These are phyloP conservation scores for Mytilinidion resinicola DNA, from an alignment of 495 filamentous ascomycete genomes.

Conservation along the genomic window DNA sequence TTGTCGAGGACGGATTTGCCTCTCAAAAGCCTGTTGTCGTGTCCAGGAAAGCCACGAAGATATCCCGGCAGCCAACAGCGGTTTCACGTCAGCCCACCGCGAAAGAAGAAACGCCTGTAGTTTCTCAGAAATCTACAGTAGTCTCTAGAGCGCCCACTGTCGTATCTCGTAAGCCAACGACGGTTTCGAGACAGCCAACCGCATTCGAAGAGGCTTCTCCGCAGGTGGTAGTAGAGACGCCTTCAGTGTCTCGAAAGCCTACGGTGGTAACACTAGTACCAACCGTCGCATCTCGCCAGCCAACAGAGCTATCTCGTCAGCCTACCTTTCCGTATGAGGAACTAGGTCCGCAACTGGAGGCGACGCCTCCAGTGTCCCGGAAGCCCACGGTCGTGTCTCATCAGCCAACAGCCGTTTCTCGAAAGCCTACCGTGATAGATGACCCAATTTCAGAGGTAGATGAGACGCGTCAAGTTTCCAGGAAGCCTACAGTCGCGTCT, in stretches of 20 bases:
- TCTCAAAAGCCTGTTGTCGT: neutral
- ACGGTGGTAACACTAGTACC: neutral
- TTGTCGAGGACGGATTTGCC: neutral
- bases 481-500: too few species aligned
- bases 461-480: too few species aligned
- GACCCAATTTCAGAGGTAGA: too few species aligned
- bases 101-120: neutral
- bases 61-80: neutral
- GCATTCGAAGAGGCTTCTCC: neutral
- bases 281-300: too few species aligned
- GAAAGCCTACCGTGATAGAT: too few species aligned
- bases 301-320: too few species aligned
- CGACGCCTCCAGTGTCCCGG: too few species aligned
- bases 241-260: neutral
- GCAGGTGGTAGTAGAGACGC: neutral
- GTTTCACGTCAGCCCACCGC: neutral
- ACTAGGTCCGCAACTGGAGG: too few species aligned
- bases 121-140: neutral
- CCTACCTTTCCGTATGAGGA: too few species aligned
- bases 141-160: neutral
- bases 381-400: too few species aligned
- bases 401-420: too few species aligned
- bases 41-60: neutral
- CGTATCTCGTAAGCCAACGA: neutral
- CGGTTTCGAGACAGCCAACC: neutral